Conservation (phyloP, 2,329 filamentous ascomycete genomes). For the Botryotinia narcissicola region DNA sequence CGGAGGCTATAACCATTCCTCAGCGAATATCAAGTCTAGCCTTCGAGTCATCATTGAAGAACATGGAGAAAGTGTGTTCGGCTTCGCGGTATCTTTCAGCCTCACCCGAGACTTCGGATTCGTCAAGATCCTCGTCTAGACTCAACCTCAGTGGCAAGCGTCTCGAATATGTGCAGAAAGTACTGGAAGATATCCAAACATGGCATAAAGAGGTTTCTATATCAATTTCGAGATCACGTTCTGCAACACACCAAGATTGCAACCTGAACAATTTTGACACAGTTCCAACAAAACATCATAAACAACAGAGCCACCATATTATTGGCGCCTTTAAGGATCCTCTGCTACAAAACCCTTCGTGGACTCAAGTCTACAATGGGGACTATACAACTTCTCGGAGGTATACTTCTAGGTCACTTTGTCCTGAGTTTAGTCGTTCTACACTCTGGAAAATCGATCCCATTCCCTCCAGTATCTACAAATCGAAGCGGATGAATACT, state of each 20-base stretch:
- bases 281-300: neutral
- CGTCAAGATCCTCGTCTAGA: neutral
- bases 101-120: neutral
- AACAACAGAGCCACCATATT: neutral
- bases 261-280: neutral
- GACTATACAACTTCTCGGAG: neutral
- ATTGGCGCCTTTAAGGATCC: neutral
- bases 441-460: constrained; percentile 8
- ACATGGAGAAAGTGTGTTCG: neutral
- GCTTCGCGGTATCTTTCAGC: too few species aligned
- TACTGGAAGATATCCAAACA: constrained; percentile 13
- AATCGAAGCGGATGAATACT: neutral
- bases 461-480: constrained; percentile 5
- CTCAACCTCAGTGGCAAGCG: neutral
- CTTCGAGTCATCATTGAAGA: neutral
- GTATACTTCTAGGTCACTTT: neutral
- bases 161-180: constrained; percentile 19
- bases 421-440: neutral
- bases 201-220: constrained; percentile 17
- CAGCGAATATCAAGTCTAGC: constrained; percentile 15
- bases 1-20: neutral
- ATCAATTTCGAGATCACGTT: constrained; percentile 13
- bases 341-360: neutral
- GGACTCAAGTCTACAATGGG: neutral
- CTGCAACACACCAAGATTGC: too few species aligned